Evolutionary conservation across 2,329 filamentous ascomycete species (phyloP), one percentile per base, ranked within the genome.

Genomic region (Paecilomyces formosus): DNA sequence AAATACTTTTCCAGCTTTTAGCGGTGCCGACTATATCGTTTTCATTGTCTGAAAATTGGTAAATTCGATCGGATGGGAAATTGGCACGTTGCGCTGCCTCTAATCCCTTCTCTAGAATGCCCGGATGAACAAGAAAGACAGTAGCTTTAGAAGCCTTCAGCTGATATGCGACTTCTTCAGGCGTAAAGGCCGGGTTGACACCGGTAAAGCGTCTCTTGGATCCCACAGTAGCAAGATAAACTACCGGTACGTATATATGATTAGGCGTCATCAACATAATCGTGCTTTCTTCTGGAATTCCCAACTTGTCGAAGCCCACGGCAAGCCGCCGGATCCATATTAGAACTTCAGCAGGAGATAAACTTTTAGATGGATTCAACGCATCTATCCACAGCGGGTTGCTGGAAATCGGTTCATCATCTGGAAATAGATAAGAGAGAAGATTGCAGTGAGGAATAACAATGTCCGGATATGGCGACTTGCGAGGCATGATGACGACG

Each of bases 141-240:
- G 55, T 58, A 35, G 53, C 79, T 80, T 59, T 45, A 2, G 52
- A 53, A 21, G 15, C 55, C 55, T 57, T 30, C 6, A 86, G 80
- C 15, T 81, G 70, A 89, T 90, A 94, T 54, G 75, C 72, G 70
- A 88, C 92, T 1, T 67, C 77, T 72, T 73, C 72, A 0, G 84
- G 77, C 0, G 89, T 85, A 64, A 85, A 91, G 4, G 79, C 80
- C 0, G 88, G 88, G 61, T 90, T 91, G 1, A 88, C 88, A 26
- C 88, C 89, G 0, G 86, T 88, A 75, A 93, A 93, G 57, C 93
- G 77, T 1, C 88, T 88, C 3, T 88, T 88, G 0, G 89, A 88
- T 84, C 91, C 91, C 55, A 91, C 79, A 21, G 88, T 79, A 15
- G 89, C 89, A 72, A 91, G 79, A 57, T 92, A 84, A 1, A 89